Conservation (phyloP, 495 filamentous ascomycete genomes). For the Podospora didyma region DNA sequence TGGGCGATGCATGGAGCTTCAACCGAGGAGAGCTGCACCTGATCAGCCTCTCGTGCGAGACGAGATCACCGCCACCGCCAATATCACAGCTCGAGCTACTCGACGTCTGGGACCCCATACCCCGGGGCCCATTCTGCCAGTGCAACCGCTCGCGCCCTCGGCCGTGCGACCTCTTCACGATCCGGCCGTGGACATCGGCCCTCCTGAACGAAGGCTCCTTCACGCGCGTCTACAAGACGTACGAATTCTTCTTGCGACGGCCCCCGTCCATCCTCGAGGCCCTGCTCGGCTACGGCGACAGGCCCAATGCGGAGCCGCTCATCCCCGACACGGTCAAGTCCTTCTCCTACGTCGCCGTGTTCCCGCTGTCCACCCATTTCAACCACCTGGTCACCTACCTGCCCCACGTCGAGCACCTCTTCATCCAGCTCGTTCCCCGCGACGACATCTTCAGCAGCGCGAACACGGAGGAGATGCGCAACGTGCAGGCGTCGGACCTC, state of each 20-base stretch:
- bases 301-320: constrained; percentile 26
- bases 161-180: constrained; percentile 24
- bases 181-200: constrained; percentile 37
- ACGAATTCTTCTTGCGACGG: constrained; percentile 34
- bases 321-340: constrained; percentile 34
- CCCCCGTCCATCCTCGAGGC: constrained; percentile 38
- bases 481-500: constrained; percentile 34
- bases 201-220: constrained; percentile 43
- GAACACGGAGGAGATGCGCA: constrained; percentile 32
- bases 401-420: constrained; percentile 38
- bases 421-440: constrained; percentile 41
- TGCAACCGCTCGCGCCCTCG: background rate
- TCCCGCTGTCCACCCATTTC: constrained; percentile 39
- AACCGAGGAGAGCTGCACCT: constrained; percentile 36
- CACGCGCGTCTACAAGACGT: constrained; percentile 30
- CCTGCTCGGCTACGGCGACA: constrained; percentile 32
- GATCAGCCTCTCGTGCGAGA: constrained; percentile 30
- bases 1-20: constrained; percentile 38
- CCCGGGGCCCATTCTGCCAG: background rate
- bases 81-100: background rate
- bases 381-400: constrained; percentile 26
- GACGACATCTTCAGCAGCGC: constrained; percentile 33
- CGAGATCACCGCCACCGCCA: background rate
- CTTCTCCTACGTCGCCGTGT: constrained; percentile 46
- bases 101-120: background rate